Evolutionary conservation across 768 basidiomycete genomes (phyloP), one percentile per base, ranked within the genome.

Genomic region (Plicaturopsis crispa): DNA sequence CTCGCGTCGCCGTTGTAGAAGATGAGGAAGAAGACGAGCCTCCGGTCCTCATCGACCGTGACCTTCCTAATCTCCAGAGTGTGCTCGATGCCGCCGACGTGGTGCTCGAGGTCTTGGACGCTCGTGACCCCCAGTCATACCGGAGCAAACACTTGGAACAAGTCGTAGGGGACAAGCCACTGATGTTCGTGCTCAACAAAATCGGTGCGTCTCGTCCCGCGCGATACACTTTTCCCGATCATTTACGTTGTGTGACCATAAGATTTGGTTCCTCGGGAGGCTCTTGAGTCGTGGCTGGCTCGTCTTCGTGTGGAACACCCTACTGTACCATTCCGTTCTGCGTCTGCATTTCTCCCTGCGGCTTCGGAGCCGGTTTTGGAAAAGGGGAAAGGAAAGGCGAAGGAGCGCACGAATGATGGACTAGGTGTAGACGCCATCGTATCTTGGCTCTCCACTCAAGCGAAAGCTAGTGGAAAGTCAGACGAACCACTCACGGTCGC

Each of bases 261-360:
- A 93, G 92, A 94, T 56, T 67, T 75, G 14, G 81, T 83, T 42
- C 88, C 91, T 13, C 72, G 78, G 26, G 92, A 94, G 59, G 63
- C 81, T 16, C 67, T 88, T 8, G 59, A 68, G 12, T 60, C 77
- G 11, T 94, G 92, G 92, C 59, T 78, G 5, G 47, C 62, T 21
- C 60, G 74, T 33, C 66, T 93, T 24, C 72, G 86, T 35, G 52
- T 60, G 4, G 63, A 75, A 13, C 65, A 80, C 42, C 78, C 78
- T 0, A 78, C 84, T 4, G 57, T 84, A 23, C 67, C 83, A 11
- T 92, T 91, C 68, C 78, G 80, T 24, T 75, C 80, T 5, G 78
- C 84, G 0, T 70, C 83, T 7, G 68, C 76, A 2, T 87, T 80
- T 54, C 52, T 87, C 12, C 76, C 83, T 17, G 46, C 48, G 34